These are phyloP conservation scores for Digitaria exilis DNA, from an alignment of 202 grass and related monocot genomes.

Conservation along the genomic window DNA sequence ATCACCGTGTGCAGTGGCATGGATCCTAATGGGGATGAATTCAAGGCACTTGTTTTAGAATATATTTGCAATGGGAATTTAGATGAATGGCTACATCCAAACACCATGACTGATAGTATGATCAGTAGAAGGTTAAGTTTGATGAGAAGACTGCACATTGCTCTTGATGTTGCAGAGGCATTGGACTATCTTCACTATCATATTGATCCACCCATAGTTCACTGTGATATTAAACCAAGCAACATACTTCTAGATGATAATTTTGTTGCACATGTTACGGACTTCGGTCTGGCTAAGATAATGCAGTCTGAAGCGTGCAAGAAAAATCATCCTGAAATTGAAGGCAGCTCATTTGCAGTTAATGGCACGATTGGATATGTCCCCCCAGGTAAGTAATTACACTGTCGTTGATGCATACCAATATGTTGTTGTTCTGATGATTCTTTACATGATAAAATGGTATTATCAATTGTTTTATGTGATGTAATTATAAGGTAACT, in stretches of 20 bases:
- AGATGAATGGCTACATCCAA: slow-evolving; percentile 38
- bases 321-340: not conserved
- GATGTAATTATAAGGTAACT: too few relatives aligned
- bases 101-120: not conserved
- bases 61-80: slow-evolving; percentile 40
- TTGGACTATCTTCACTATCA: slow-evolving; percentile 41
- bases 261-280: slow-evolving; percentile 17
- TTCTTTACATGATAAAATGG: too few relatives aligned
- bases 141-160: slow-evolving; percentile 25
- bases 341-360: slow-evolving; percentile 30
- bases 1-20: slow-evolving; percentile 29
- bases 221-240: slow-evolving; percentile 42
- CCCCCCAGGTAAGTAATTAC: slow-evolving; percentile 13
- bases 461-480: too few relatives aligned
- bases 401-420: too few relatives aligned
- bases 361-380: slow-evolving; percentile 45
- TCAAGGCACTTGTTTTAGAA: slow-evolving; percentile 45
- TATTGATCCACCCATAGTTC: slow-evolving; percentile 27
- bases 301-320: slow-evolving; percentile 6
- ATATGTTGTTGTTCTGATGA: too few relatives aligned
- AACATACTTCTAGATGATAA: slow-evolving; percentile 44
- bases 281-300: slow-evolving; percentile 44
- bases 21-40: slow-evolving; percentile 38
- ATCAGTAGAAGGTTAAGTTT: not conserved
- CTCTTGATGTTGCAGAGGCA: slow-evolving; percentile 38